phyloP scores from a whole-genome alignment of 2,329 filamentous ascomycete genomes.

The Volutella citrinella region DNA sequence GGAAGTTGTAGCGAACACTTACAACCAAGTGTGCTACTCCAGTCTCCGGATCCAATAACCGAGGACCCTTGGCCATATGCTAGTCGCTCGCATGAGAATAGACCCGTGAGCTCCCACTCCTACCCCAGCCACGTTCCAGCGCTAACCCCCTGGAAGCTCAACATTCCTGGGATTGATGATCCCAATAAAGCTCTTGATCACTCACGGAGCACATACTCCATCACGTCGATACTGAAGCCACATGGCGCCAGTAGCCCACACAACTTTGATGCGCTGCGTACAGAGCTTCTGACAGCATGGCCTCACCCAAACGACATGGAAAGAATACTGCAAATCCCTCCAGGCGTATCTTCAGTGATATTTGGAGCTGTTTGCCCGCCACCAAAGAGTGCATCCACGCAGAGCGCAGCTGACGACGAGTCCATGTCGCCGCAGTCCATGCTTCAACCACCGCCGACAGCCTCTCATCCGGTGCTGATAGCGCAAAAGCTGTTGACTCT shows the following conservation, averaged over 20 bases:
- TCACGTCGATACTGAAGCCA: neutral
- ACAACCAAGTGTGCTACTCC: too few relatives aligned
- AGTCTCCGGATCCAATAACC: too few relatives aligned
- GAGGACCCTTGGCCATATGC: too few relatives aligned
- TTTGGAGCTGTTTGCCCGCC: slow-evolving; percentile 37
- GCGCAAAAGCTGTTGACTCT: too few relatives aligned
- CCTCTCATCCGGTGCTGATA: slow-evolving; percentile 39
- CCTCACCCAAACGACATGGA: slow-evolving; percentile 36
- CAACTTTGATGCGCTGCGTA: slow-evolving; percentile 23
- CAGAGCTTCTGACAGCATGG: slow-evolving; percentile 34
- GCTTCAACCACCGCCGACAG: slow-evolving; percentile 21
- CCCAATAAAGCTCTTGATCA: too few relatives aligned
- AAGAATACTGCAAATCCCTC: slow-evolving; percentile 29
- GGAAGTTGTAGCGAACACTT: slow-evolving; percentile 34
- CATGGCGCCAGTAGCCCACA: neutral
- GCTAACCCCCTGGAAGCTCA: too few relatives aligned
- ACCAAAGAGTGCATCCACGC: too few relatives aligned
- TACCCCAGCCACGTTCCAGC: too few relatives aligned
- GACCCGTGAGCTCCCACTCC: too few relatives aligned
- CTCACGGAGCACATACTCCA: slow-evolving; percentile 24
- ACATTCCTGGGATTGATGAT: too few relatives aligned
- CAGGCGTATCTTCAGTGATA: slow-evolving; percentile 29
- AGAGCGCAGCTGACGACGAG: slow-evolving; percentile 14
- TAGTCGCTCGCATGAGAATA: too few relatives aligned
- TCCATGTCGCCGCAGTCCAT: slow-evolving; percentile 25